Base-by-base conservation (phyloP, 2,329 filamentous ascomycete genomes). In the Akanthomyces muscarius region DNA sequence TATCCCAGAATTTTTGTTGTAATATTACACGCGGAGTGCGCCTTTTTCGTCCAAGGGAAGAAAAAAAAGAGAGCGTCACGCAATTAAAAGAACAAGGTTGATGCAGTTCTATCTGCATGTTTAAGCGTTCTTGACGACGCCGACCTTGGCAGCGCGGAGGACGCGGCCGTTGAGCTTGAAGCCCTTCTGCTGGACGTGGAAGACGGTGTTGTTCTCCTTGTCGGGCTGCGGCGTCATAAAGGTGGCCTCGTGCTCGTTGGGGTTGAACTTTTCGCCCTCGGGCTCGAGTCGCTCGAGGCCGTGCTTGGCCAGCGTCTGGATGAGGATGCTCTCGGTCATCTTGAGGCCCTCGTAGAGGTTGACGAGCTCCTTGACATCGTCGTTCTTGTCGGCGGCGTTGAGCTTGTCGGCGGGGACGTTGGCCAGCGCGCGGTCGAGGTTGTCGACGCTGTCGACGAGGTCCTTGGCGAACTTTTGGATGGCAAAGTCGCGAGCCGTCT, bases 381-480 rank as follows among this genome's bases (percentile, higher is more conserved):
- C 83, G 30, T 77, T 74, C 69, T 80, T 78, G 66, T 80, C 77
- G 53, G 75, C 70, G 23, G 80, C 75, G 25, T 81, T 81, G 66
- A 96, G 83, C 78, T 91, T 91, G 47, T 92, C 88, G 65, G 84
- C 74, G 23, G 91, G 87, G 14, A 97, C 93, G 71, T 88, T 92
- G 66, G 81, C 77, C 50, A 99, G 86, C 50, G 95, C 95, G 68
- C 93, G 93, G 79, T 99, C 95, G 67, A 99, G 88, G 83, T 98
- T 99, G 80, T 99, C 95, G 72, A 99, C 88, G 73, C 87, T 92
- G 76, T 99, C 95, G 69, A 98, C 86, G 52, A 99, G 88, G 78
- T 99, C 95, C 77, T 92, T 90, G 73, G 94, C 92, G 79, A 99
- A 98, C 69, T 89, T 92, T 75, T 97, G 92, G 72, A 99, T 95